These are phyloP conservation scores for Sphagnum fallax DNA, from an alignment of 228 moss, liverwort and hornwort species.

Conservation along the genomic window DNA sequence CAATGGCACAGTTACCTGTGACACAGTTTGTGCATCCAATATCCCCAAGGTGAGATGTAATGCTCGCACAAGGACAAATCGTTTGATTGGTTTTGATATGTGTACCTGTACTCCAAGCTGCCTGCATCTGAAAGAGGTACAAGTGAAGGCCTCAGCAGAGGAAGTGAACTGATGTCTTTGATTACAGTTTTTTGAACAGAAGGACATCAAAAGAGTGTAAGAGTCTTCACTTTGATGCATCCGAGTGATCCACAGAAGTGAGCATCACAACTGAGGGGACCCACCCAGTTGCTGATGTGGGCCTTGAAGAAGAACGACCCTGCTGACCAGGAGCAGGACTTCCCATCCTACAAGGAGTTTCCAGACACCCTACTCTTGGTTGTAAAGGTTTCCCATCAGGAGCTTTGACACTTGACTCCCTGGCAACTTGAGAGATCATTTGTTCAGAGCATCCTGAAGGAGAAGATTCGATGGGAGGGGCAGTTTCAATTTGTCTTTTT, in stretches of 20 bases:
- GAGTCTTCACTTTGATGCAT: slow-evolving; percentile 35
- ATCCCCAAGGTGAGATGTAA: slow-evolving; percentile 52
- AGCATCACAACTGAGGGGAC: slow-evolving; percentile 59
- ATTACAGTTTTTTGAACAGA: background rate
- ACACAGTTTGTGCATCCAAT: slow-evolving; percentile 14
- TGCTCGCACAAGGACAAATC: slow-evolving; percentile 52
- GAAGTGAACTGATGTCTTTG: background rate
- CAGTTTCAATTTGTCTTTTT: slow-evolving; percentile 11
- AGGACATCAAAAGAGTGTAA: background rate
- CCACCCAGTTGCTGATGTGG: slow-evolving; percentile 27
- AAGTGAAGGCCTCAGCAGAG: slow-evolving; percentile 2
- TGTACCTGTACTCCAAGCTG: slow-evolving; percentile 58
- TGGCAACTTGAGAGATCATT: background rate
- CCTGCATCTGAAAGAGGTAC: slow-evolving; percentile 35
- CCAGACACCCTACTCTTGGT: slow-evolving; percentile 1
- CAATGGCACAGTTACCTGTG: slow-evolving; percentile 17
- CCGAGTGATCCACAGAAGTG: slow-evolving; percentile 62
- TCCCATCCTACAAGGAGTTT: slow-evolving; percentile 9
- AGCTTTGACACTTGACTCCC: background rate
- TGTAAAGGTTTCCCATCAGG: background rate
- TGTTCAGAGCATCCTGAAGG: slow-evolving; percentile 16
- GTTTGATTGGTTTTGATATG: slow-evolving; percentile 59
- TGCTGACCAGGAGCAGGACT: slow-evolving; percentile 12
- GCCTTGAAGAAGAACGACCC: slow-evolving; percentile 12
- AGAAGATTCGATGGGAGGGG: slow-evolving; percentile 2